Percentiles rank a stretch among this genome's conserved stretches.
Conservation (phyloP, 2,329 filamentous ascomycete species). For the Septoria linicola region DNA sequence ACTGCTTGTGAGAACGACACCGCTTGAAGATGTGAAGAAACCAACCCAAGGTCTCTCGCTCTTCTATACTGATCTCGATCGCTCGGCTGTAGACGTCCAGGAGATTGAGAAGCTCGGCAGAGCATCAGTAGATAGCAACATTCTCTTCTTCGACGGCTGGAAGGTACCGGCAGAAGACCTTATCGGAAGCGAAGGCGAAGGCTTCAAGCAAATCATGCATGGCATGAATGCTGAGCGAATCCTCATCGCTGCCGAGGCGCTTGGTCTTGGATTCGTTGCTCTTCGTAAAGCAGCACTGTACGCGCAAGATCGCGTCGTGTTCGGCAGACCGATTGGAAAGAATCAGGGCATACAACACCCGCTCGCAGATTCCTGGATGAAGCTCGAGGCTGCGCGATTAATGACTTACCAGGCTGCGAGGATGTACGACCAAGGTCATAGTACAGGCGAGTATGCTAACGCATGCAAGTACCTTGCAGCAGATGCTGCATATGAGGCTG, state of each 20-base stretch:
- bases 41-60: constrained; percentile 46
- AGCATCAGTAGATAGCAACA: constrained; percentile 47
- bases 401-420: constrained; percentile 65
- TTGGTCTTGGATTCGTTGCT: constrained; percentile 49
- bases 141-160: constrained; percentile 48
- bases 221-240: constrained; percentile 80
- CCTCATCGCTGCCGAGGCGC: constrained; percentile 59
- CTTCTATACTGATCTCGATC: constrained; percentile 48
- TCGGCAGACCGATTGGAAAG: constrained; percentile 63
- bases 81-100: constrained; percentile 40
- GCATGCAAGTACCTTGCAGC: constrained; percentile 68
- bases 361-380: constrained; percentile 64
- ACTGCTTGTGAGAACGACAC: constrained; percentile 46
- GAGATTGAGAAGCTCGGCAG: constrained; percentile 51
- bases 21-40: constrained; percentile 44
- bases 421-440: constrained; percentile 57
- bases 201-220: constrained; percentile 60
- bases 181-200: constrained; percentile 46
- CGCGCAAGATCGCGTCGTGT: constrained; percentile 65
- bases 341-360: constrained; percentile 68
- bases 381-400: constrained; percentile 63
- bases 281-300: constrained; percentile 59
- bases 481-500: constrained; percentile 63
- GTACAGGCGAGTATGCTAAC: constrained; percentile 58
- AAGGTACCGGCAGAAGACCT: constrained; percentile 42